A percentile compares a stretch with the other conserved stretches of the same genome.
These are phyloP conservation scores for Aspergillus tamarii DNA, from an alignment of 2,329 filamentous ascomycete genomes.

Conservation along the genomic window DNA sequence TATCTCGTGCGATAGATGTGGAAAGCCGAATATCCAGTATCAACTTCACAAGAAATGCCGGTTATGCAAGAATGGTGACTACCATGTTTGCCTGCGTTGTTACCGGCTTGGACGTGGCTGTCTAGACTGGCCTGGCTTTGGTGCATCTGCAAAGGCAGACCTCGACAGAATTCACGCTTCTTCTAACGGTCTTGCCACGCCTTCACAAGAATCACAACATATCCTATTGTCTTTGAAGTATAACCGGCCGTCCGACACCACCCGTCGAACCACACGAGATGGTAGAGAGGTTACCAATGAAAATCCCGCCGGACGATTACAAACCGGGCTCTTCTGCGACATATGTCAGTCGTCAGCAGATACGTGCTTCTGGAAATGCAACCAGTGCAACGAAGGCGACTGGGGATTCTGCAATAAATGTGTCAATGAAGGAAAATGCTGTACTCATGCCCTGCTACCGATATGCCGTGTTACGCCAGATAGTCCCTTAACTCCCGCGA, in stretches of 20 bases:
- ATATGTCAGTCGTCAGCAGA: conserved; percentile 74
- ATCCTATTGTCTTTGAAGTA: conserved; percentile 48
- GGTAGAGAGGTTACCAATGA: conserved; percentile 61
- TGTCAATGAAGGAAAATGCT: conserved; percentile 79
- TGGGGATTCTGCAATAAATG: conserved; percentile 94
- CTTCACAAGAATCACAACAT: conserved; percentile 49
- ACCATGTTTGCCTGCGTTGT: conserved; percentile 79
- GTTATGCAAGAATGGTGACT: conserved; percentile 70
- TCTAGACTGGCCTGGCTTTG: conserved; percentile 86
- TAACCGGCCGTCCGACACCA: conserved; percentile 30
- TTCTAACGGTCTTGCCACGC: conserved; percentile 24
- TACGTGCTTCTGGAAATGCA: conserved; percentile 87
- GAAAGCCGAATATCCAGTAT: conserved; percentile 75
- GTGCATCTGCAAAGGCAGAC: conserved; percentile 67
- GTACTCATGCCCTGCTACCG: conserved; percentile 79
- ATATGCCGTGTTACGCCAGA: conserved; percentile 62
- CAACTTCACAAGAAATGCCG: conserved; percentile 82
- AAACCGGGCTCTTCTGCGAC: conserved; percentile 83
- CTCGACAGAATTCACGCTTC: conserved; percentile 61
- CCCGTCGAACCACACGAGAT: conserved; percentile 40
- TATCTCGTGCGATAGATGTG: conserved; percentile 73
- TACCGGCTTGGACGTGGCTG: conserved; percentile 79
- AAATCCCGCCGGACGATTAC: conserved; percentile 68
- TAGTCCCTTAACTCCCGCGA: conserved; percentile 13
- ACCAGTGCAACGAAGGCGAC: conserved; percentile 83